A percentile compares a stretch with the other conserved stretches of the same genome.
These are phyloP conservation scores for Cryptococcus hybrid DNA, from an alignment of 1,284 basidiomycete species.

Conservation along the genomic window DNA sequence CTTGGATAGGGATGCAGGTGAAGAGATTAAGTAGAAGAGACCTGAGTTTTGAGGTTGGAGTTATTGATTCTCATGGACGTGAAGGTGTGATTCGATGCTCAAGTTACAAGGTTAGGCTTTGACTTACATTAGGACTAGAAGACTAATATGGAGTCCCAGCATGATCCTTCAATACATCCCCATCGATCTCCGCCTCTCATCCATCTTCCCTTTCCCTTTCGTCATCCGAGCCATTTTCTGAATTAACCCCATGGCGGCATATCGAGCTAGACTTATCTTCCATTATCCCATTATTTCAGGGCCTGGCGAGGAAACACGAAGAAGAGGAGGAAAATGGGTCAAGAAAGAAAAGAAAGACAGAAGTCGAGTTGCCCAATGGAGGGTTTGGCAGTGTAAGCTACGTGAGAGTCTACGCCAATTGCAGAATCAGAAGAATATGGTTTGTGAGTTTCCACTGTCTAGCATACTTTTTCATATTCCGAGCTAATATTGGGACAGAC, in stretches of 20 bases:
- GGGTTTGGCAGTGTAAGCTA: constrained; percentile 65
- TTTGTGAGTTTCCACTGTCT: constrained; percentile 50
- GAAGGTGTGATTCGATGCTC: constrained; percentile 67
- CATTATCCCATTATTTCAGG: constrained; percentile 64
- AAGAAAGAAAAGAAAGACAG: constrained; percentile 15
- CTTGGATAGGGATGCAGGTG: constrained; percentile 73
- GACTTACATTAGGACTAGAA: constrained; percentile 3
- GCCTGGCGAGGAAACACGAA: constrained; percentile 26
- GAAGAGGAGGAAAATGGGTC: constrained; percentile 1
- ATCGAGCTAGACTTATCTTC: constrained; percentile 62
- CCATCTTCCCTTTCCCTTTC: constrained; percentile 70
- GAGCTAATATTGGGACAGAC: constrained; percentile 34
- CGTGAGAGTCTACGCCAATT: constrained; percentile 76
- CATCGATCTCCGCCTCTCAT: constrained; percentile 57
- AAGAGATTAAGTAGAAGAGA: constrained; percentile 61
- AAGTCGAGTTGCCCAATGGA: constrained; percentile 55
- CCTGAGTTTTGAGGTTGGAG: constrained; percentile 72
- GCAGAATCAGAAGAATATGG: constrained; percentile 75
- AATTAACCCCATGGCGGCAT: constrained; percentile 70
- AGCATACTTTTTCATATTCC: background rate
- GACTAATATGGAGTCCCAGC: constrained; percentile 51
- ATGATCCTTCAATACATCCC: constrained; percentile 57
- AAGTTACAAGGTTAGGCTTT: constrained; percentile 68
- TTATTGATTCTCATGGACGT: constrained; percentile 63
- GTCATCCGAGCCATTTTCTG: constrained; percentile 49